Percentiles rank a stretch among this genome's conserved stretches.
Evolutionary conservation across 306 rosid species (phyloP).

Genomic region (Prunus dulcis): DNA sequence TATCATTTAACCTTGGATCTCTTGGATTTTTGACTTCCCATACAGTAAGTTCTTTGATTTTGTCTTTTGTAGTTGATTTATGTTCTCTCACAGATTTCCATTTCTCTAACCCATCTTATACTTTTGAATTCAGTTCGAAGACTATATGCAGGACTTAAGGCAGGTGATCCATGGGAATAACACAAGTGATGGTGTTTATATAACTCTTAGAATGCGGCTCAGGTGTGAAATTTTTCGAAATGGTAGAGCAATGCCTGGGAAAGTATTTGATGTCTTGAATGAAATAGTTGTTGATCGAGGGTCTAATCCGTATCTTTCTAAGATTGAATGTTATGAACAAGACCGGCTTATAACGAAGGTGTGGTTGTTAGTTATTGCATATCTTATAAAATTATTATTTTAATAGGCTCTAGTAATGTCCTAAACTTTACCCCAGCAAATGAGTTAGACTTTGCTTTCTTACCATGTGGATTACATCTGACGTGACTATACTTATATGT

Average conservation of each 20-base stretch:
- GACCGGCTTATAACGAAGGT: constrained; percentile 97
- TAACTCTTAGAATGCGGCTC: constrained; percentile 97
- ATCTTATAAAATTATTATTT: not conserved
- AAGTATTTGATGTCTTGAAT: constrained; percentile 86
- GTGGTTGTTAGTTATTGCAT: constrained; percentile 24
- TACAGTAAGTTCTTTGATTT: constrained; percentile 47
- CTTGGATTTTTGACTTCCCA: constrained; percentile 98
- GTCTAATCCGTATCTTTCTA: constrained; percentile 97
- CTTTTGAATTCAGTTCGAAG: constrained; percentile 58
- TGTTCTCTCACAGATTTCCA: not conserved
- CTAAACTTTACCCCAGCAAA: not conserved
- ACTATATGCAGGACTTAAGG: constrained; percentile 61
- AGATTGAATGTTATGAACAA: constrained; percentile 90
- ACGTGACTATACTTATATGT: constrained; percentile 1
- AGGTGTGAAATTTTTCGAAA: constrained; percentile 85
- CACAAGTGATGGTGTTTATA: constrained; percentile 83
- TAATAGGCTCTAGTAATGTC: not conserved
- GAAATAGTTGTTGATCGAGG: constrained; percentile 96
- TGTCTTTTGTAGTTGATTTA: constrained; percentile 8
- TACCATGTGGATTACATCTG: constrained; percentile 17
- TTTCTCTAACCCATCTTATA: constrained; percentile 34
- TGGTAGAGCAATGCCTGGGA: constrained; percentile 90
- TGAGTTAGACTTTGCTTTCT: not conserved
- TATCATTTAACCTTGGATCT: constrained; percentile 96
- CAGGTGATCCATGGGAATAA: constrained; percentile 88